phyloP scores from a whole-genome alignment of 23 red algal species.

The Agarophyton chilense region DNA sequence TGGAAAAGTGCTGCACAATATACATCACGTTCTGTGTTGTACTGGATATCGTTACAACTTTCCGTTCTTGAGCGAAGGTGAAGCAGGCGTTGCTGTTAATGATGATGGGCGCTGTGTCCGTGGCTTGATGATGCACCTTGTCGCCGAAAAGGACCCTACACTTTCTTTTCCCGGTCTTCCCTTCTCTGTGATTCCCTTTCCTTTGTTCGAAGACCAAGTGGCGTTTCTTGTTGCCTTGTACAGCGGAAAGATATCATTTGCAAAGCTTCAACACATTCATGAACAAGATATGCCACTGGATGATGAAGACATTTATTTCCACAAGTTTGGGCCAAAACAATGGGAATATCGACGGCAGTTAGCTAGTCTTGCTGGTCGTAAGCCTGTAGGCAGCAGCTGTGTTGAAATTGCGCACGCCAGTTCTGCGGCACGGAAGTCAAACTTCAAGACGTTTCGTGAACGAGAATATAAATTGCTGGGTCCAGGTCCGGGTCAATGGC shows the following conservation, averaged over 20 bases:
- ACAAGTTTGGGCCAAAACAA: constrained; percentile 65
- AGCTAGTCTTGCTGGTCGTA: constrained; percentile 29
- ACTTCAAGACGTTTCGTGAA: constrained; percentile 12
- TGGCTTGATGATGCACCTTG: constrained; percentile 69
- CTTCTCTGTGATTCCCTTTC: constrained; percentile 81
- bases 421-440: not conserved
- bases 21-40: constrained; percentile 84
- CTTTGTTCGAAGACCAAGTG: constrained; percentile 85
- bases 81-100: constrained; percentile 34
- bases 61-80: constrained; percentile 74
- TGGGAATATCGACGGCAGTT: constrained; percentile 81
- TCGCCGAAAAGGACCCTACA: constrained; percentile 56
- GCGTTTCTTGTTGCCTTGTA: constrained; percentile 64
- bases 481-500: constrained; percentile 14
- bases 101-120: constrained; percentile 42
- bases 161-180: constrained; percentile 88
- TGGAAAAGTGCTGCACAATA: constrained; percentile 22
- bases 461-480: constrained; percentile 13
- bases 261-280: not conserved
- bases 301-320: constrained; percentile 44
- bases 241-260: constrained; percentile 21
- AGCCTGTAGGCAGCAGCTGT: not conserved
- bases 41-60: constrained; percentile 86
- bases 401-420: not conserved
- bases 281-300: constrained; percentile 1